Evolutionary conservation across 1,284 basidiomycete species (phyloP).

Genomic region (Ganoderma leucocontextum): DNA sequence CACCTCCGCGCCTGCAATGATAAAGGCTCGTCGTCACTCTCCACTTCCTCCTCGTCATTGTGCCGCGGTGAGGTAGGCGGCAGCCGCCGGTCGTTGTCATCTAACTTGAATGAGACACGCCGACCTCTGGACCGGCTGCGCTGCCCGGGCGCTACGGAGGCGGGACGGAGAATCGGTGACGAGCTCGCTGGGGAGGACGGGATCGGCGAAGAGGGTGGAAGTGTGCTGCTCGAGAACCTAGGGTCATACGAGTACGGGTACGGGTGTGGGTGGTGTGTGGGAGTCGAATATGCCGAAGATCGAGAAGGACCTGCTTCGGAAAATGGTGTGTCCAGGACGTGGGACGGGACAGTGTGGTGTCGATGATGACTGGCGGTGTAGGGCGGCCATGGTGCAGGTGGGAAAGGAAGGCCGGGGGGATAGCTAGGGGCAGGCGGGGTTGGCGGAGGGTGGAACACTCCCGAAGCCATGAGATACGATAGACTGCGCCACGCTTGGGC

Average conservation of each 20-base stretch:
- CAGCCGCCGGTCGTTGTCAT: slow-evolving; percentile 33
- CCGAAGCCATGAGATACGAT: slow-evolving; percentile 39
- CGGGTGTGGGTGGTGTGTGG: slow-evolving; percentile 48
- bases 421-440: slow-evolving; percentile 13
- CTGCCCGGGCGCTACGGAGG: slow-evolving; percentile 28
- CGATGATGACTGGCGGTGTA: slow-evolving; percentile 42
- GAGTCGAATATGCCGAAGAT: slow-evolving; percentile 45
- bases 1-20: background rate
- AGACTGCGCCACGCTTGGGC: slow-evolving; percentile 47
- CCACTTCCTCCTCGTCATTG: slow-evolving; percentile 6
- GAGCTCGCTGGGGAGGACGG: slow-evolving; percentile 38
- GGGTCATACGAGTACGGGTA: slow-evolving; percentile 52
- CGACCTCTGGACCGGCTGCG: slow-evolving; percentile 41
- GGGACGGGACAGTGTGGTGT: slow-evolving; percentile 22
- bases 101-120: slow-evolving; percentile 44
- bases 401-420: slow-evolving; percentile 17
- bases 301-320: slow-evolving; percentile 32
- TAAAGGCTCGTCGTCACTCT: slow-evolving; percentile 13
- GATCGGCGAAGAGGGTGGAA: slow-evolving; percentile 55
- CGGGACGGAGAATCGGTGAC: slow-evolving; percentile 28
- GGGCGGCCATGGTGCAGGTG: slow-evolving; percentile 33
- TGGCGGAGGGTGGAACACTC: slow-evolving; percentile 30
- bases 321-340: slow-evolving; percentile 26
- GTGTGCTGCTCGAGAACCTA: slow-evolving; percentile 50
- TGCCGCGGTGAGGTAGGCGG: slow-evolving; percentile 21